Evolutionary conservation across 139 green algal genomes (phyloP).

Genomic region (Micromonas pusilla): DNA sequence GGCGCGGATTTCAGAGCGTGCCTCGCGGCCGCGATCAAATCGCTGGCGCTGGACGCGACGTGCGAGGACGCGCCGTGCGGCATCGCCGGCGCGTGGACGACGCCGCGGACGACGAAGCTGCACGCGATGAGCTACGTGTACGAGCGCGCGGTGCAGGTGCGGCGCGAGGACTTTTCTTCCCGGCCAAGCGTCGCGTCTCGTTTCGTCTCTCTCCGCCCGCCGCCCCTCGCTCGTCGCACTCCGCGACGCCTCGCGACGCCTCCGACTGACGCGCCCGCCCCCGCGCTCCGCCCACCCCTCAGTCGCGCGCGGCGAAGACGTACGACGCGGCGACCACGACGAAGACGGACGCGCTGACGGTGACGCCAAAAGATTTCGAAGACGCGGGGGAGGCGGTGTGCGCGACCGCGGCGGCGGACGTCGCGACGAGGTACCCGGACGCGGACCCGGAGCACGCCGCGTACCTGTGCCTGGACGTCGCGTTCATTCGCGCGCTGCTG

Average conservation of each 20-base stretch:
- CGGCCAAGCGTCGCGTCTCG: too few relatives aligned
- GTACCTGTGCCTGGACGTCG: constrained; percentile 90
- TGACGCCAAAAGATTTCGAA: constrained; percentile 37
- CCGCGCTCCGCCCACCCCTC: too few relatives aligned
- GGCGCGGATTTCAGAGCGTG: constrained; percentile 27
- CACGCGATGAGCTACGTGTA: constrained; percentile 96
- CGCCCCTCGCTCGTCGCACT: too few relatives aligned
- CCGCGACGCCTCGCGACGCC: too few relatives aligned
- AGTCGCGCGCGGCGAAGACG: background rate
- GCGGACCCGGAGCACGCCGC: constrained; percentile 32
- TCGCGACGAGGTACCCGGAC: constrained; percentile 35
- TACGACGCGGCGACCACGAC: constrained; percentile 21
- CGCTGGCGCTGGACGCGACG: constrained; percentile 36
- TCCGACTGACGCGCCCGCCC: too few relatives aligned
- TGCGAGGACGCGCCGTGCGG: constrained; percentile 71
- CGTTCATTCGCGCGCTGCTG: constrained; percentile 78
- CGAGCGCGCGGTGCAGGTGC: constrained; percentile 64
- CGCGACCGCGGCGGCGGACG: constrained; percentile 5
- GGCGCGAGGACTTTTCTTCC: constrained; percentile 18
- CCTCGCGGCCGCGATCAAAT: constrained; percentile 29
- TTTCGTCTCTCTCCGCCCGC: too few relatives aligned
- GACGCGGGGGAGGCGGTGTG: constrained; percentile 45
- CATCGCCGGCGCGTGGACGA: constrained; percentile 84
- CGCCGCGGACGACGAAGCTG: background rate
- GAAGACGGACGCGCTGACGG: constrained; percentile 32